Conservation (phyloP, 2,329 filamentous ascomycete genomes). For the Trichoderma sp. region DNA sequence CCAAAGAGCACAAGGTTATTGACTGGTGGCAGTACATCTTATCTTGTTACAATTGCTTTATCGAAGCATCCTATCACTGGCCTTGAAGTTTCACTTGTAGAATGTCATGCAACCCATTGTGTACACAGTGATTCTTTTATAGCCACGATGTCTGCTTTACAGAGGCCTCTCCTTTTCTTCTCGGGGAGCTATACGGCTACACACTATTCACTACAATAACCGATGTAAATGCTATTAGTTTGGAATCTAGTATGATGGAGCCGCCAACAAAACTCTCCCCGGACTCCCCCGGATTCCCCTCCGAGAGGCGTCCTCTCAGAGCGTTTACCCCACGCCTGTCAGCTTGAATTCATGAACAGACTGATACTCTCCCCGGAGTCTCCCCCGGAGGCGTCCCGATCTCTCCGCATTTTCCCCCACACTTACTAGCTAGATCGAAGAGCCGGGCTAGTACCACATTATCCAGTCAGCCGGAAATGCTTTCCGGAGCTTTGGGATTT, state of each 20-base stretch:
- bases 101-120: neutral
- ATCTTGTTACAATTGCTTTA: neutral
- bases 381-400: neutral
- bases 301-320: neutral
- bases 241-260: neutral
- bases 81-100: neutral
- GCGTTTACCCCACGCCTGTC: neutral
- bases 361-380: neutral
- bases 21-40: neutral
- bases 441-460: neutral
- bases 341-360: neutral
- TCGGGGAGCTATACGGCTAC: constrained; percentile 6
- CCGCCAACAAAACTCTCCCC: constrained; percentile 2
- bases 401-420: neutral
- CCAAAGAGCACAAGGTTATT: neutral
- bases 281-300: constrained; percentile 8
- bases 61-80: neutral
- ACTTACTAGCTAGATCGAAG: neutral
- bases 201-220: neutral
- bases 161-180: neutral
- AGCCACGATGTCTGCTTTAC: neutral
- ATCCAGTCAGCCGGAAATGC: neutral
- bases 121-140: neutral
- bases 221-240: neutral
- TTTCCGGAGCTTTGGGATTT: neutral